phyloP scores from a whole-genome alignment of 2,329 filamentous ascomycete genomes.

The Aspergillus felis region DNA sequence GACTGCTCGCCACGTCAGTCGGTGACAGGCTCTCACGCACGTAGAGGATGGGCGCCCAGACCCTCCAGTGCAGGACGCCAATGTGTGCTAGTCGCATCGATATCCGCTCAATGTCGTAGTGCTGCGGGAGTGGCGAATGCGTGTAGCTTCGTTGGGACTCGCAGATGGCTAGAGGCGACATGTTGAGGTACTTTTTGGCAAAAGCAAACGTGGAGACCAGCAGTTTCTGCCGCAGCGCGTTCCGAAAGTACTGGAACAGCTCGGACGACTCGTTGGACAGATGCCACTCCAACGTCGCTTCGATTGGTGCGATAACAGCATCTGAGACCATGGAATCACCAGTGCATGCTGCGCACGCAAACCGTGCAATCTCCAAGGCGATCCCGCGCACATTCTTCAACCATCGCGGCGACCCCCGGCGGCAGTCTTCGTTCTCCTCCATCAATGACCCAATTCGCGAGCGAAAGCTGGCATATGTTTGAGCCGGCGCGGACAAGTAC shows the following conservation, averaged over 20 bases:
- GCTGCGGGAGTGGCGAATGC: slow-evolving; percentile 22
- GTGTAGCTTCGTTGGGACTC: slow-evolving; percentile 36
- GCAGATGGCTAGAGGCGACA: slow-evolving; percentile 43
- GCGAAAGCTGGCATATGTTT: slow-evolving; percentile 34
- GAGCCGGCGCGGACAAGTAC: slow-evolving; percentile 25
- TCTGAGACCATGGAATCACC: slow-evolving; percentile 27
- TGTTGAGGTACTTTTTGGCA: slow-evolving; percentile 36
- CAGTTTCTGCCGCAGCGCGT: slow-evolving; percentile 30
- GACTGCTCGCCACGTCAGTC: slow-evolving; percentile 13
- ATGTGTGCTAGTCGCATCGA: slow-evolving; percentile 77
- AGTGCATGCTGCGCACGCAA: slow-evolving; percentile 31
- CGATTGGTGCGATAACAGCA: slow-evolving; percentile 31
- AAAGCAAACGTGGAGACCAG: slow-evolving; percentile 27
- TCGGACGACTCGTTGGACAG: slow-evolving; percentile 29
- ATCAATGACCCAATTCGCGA: slow-evolving; percentile 39
- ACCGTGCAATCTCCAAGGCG: slow-evolving; percentile 41
- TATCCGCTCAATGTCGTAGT: slow-evolving; percentile 47
- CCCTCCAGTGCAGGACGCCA: slow-evolving; percentile 80
- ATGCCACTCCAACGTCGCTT: slow-evolving; percentile 31
- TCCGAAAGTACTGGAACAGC: slow-evolving; percentile 32
- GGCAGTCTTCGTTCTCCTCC: slow-evolving; percentile 28
- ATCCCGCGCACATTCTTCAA: slow-evolving; percentile 34
- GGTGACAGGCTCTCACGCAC: slow-evolving; percentile 25
- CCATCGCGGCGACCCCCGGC: slow-evolving; percentile 26
- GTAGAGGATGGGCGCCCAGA: slow-evolving; percentile 78